phyloP scores from a whole-genome alignment of 768 basidiomycete genomes.

The Kwoniella heveanensis region DNA sequence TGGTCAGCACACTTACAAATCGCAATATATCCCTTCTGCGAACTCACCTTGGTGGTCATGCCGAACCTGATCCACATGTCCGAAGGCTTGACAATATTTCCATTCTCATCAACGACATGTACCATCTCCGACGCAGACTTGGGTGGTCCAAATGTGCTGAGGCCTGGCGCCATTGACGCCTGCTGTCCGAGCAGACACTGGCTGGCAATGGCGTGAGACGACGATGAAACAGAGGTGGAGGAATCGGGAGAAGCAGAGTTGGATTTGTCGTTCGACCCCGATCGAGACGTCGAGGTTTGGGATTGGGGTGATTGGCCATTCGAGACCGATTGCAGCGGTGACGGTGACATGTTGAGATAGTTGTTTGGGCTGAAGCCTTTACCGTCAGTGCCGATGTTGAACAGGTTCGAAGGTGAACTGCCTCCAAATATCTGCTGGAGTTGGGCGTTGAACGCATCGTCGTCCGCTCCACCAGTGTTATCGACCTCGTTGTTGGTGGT shows the following conservation, averaged over 20 bases:
- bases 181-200: not conserved
- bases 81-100: constrained; percentile 39
- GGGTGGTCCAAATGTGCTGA: constrained; percentile 28
- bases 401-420: constrained; percentile 23
- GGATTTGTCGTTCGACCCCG: constrained; percentile 11
- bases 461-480: constrained; percentile 16
- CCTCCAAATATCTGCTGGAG: constrained; percentile 35
- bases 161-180: constrained; percentile 4
- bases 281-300: not conserved
- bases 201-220: not conserved
- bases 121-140: constrained; percentile 24
- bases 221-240: constrained; percentile 9
- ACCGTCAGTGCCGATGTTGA: constrained; percentile 16
- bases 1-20: no score
- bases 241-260: constrained; percentile 33
- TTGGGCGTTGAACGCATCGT: constrained; percentile 43
- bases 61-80: constrained; percentile 46
- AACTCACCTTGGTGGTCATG: constrained; percentile 36
- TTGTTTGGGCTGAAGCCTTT: constrained; percentile 46
- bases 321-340: constrained; percentile 35
- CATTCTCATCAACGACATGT: constrained; percentile 38
- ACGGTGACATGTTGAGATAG: constrained; percentile 53
- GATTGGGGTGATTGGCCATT: constrained; percentile 31
- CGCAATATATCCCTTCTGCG: no score
- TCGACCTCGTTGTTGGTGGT: constrained; percentile 8